These are phyloP conservation scores for Suillus tomentosus DNA, from an alignment of 768 basidiomycete genomes.

Conservation along the genomic window DNA sequence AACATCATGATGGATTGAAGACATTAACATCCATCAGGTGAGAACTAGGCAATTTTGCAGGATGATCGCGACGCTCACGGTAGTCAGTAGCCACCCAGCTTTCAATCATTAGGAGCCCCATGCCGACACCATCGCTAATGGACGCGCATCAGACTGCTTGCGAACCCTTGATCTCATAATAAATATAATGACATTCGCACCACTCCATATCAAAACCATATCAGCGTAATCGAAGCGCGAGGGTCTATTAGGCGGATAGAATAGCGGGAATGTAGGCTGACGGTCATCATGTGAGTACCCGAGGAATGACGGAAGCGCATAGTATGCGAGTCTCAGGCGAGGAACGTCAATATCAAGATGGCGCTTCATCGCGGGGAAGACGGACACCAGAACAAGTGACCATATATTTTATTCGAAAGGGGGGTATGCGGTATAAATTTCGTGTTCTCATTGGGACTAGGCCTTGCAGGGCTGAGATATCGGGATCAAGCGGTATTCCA, in stretches of 20 bases:
- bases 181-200: background rate
- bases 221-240: background rate
- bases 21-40: background rate
- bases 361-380: background rate
- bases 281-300: slow-evolving; percentile 4
- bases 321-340: slow-evolving; percentile 6
- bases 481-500: background rate
- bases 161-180: background rate
- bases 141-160: background rate
- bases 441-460: background rate
- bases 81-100: background rate
- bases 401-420: background rate
- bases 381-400: background rate
- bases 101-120: background rate
- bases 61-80: background rate
- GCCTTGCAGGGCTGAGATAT: background rate
- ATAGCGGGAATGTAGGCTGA: background rate
- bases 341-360: background rate
- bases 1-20: background rate
- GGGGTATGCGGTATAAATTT: too few species aligned
- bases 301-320: slow-evolving; percentile 8
- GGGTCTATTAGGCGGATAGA: background rate
- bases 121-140: background rate
- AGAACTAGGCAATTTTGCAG: background rate
- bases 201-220: background rate